phyloP scores from a whole-genome alignment of 352 stramenopile genomes.

The Phytopythium boreale region DNA sequence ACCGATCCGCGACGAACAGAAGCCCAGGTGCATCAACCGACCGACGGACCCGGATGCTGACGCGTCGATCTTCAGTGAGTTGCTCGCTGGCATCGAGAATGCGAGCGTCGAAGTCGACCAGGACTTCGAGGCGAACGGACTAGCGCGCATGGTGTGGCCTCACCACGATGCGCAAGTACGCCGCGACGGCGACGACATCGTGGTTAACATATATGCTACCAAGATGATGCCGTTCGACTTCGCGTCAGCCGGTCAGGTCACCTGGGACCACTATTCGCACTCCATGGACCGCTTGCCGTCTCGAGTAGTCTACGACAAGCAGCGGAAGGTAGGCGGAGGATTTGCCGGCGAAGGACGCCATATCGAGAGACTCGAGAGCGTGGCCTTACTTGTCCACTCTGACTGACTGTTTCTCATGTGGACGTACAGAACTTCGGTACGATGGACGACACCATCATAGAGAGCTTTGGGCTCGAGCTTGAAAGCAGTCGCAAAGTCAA shows the following conservation, averaged over 20 bases:
- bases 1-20: slow-evolving; percentile 6
- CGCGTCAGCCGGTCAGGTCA: slow-evolving; percentile 19
- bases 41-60: slow-evolving; percentile 20
- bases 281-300: slow-evolving; percentile 50
- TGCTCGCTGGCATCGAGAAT: slow-evolving; percentile 22
- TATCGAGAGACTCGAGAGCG: too few relatives aligned
- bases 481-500: too few relatives aligned
- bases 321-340: neutral
- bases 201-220: slow-evolving; percentile 28
- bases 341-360: too few relatives aligned
- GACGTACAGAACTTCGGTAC: too few relatives aligned
- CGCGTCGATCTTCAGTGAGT: slow-evolving; percentile 17
- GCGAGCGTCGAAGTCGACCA: slow-evolving; percentile 21
- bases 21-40: neutral
- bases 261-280: slow-evolving; percentile 36
- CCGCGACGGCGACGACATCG: slow-evolving; percentile 19
- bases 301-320: slow-evolving; percentile 42
- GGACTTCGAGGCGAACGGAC: slow-evolving; percentile 23
- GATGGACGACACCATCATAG: too few relatives aligned
- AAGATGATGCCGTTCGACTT: slow-evolving; percentile 29
- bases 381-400: too few relatives aligned
- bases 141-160: slow-evolving; percentile 19
- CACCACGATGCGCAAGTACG: slow-evolving; percentile 27
- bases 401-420: neutral
- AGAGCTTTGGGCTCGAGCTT: too few relatives aligned